Conservation (phyloP, 1,284 basidiomycete genomes). For the Phlebopus sp. region DNA sequence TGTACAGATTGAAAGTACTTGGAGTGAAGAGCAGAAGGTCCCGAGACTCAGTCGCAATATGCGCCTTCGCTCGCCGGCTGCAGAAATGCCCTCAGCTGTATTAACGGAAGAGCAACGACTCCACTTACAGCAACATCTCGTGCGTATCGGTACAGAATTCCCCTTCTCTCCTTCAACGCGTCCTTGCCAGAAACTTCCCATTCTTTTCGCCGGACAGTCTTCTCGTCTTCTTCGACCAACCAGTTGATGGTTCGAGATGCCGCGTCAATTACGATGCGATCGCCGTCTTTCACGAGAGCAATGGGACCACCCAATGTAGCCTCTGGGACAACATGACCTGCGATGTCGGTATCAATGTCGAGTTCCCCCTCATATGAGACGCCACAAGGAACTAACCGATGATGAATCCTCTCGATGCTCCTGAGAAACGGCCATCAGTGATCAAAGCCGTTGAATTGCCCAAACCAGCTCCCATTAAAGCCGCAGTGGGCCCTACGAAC, state of each 20-base stretch:
- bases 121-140: conserved; percentile 73
- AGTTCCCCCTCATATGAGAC: not conserved
- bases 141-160: conserved; percentile 73
- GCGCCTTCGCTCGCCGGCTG: conserved; percentile 75
- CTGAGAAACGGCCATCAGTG: conserved; percentile 96
- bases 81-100: conserved; percentile 12
- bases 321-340: conserved; percentile 89
- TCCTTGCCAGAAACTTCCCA: conserved; percentile 71
- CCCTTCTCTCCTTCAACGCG: conserved; percentile 68
- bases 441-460: conserved; percentile 89
- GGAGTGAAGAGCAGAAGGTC: not conserved
- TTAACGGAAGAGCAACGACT: not conserved
- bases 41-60: conserved; percentile 65
- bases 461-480: conserved; percentile 91
- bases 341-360: not conserved
- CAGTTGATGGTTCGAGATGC: conserved; percentile 78
- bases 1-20: not conserved
- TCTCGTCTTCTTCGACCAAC: conserved; percentile 79
- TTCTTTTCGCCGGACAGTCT: conserved; percentile 62
- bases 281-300: conserved; percentile 90
- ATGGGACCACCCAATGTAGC: conserved; percentile 94
- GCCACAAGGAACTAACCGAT: conserved; percentile 43
- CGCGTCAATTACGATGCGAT: conserved; percentile 81
- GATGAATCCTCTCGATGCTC: conserved; percentile 64
- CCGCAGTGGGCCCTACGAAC: conserved; percentile 73